Evolutionary conservation across 192 early-diverging fungal genomes (phyloP).

Genomic region (Dimargaris verticillata): DNA sequence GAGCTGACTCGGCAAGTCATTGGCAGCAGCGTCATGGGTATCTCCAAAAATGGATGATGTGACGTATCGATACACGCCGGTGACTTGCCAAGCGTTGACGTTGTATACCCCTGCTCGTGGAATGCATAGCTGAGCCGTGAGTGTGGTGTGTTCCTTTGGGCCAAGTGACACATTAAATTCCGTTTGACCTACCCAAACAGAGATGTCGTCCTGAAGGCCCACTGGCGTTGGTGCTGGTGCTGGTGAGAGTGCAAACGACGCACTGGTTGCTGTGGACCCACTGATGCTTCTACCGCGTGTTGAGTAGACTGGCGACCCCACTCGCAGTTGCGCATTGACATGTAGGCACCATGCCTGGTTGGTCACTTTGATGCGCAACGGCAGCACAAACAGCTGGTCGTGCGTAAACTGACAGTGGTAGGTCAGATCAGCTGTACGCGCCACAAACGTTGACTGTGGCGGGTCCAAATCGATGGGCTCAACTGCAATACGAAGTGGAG

Average conservation of each 20-base stretch:
- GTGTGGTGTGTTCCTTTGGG: conserved; percentile 29
- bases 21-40: neutral
- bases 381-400: neutral
- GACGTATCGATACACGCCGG: conserved; percentile 17
- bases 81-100: conserved; percentile 56
- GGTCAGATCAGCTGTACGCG: neutral
- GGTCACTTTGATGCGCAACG: neutral
- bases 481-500: neutral
- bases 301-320: conserved; percentile 12
- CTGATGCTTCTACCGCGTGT: conserved; percentile 1
- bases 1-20: neutral
- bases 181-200: conserved; percentile 50
- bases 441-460: too few relatives aligned
- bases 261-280: conserved; percentile 13
- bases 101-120: conserved; percentile 47
- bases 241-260: neutral
- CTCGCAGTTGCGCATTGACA: neutral
- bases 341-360: neutral
- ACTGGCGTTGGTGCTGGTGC: conserved; percentile 3
- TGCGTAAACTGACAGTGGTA: neutral
- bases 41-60: neutral
- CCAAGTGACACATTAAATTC: conserved; percentile 32
- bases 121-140: conserved; percentile 38
- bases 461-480: neutral
- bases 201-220: conserved; percentile 19